Evolutionary conservation across 257 asterid species (phyloP).

Genomic region (Solanum rostratum): DNA sequence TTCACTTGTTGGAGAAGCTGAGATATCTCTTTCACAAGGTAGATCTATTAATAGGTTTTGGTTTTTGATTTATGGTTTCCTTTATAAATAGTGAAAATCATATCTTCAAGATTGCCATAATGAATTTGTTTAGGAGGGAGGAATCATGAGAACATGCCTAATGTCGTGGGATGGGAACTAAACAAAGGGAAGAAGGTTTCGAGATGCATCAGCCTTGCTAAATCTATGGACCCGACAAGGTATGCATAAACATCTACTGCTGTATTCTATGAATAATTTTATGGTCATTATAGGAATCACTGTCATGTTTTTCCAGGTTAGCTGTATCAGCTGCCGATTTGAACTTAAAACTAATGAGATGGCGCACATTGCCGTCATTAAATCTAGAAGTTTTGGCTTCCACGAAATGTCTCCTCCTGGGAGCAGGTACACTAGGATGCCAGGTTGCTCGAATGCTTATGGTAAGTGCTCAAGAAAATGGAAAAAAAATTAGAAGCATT

Average conservation of each 20-base stretch:
- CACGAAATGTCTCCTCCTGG: conserved; percentile 73
- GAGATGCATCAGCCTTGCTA: conserved; percentile 74
- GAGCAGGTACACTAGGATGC: conserved; percentile 99
- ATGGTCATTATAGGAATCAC: conserved; percentile 2
- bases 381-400: conserved; percentile 55
- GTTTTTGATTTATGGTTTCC: not conserved
- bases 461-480: conserved; percentile 39
- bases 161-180: conserved; percentile 78
- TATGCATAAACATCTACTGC: conserved; percentile 10
- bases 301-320: conserved; percentile 39
- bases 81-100: not conserved
- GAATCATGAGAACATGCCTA: conserved; percentile 39
- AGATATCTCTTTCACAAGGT: conserved; percentile 63
- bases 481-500: not conserved
- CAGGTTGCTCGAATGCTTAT: conserved; percentile 96
- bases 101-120: not conserved
- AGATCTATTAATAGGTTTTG: conserved; percentile 4
- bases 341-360: conserved; percentile 91
- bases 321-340: conserved; percentile 90
- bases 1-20: conserved; percentile 83
- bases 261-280: not conserved
- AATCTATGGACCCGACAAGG: conserved; percentile 92
- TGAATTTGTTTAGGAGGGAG: conserved; percentile 31
- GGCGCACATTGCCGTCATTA: conserved; percentile 91
- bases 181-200: conserved; percentile 47